Evolutionary conservation across 768 basidiomycete genomes (phyloP).

Genomic region (Calocybe cyanea): DNA sequence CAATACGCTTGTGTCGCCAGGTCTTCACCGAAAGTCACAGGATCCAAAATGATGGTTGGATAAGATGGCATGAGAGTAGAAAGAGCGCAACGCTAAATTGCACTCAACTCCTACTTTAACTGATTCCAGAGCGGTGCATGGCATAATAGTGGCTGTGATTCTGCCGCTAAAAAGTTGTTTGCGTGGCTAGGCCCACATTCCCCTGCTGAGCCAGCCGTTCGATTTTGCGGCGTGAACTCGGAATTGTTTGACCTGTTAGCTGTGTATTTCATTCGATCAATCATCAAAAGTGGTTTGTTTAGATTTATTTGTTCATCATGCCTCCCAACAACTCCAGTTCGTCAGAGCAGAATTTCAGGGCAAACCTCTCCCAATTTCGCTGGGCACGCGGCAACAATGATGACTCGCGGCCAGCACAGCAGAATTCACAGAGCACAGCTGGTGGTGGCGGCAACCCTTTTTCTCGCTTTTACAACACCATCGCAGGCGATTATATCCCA

Average conservation of each 20-base stretch:
- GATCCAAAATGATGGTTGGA: not conserved
- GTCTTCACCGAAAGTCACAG: not conserved
- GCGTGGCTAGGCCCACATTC: too few relatives aligned
- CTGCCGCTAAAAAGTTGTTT: too few relatives aligned
- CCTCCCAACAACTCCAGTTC: conserved; percentile 20
- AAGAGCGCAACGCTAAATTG: too few relatives aligned
- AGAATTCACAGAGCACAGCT: too few relatives aligned
- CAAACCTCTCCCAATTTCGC: conserved; percentile 79
- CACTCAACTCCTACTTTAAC: too few relatives aligned
- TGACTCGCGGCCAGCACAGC: conserved; percentile 51
- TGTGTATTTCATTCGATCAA: too few relatives aligned
- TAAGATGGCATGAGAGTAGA: too few relatives aligned
- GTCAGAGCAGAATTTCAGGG: conserved; percentile 67
- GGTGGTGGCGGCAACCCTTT: conserved; percentile 57
- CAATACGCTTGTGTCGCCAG: conserved; percentile 15
- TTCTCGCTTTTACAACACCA: conserved; percentile 80
- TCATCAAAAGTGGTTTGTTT: conserved; percentile 10
- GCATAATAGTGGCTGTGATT: too few relatives aligned
- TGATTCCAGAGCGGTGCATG: too few relatives aligned
- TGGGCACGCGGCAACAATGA: conserved; percentile 75
- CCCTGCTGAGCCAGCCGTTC: too few relatives aligned
- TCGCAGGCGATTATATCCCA: conserved; percentile 87
- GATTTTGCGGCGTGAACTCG: too few relatives aligned
- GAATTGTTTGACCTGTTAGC: too few relatives aligned
- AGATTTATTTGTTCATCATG: conserved; percentile 15